A percentile compares a stretch with the other conserved stretches of the same genome.
These are phyloP conservation scores for Cornus suecica DNA, from an alignment of 148 eudicot species.

Conservation along the genomic window DNA sequence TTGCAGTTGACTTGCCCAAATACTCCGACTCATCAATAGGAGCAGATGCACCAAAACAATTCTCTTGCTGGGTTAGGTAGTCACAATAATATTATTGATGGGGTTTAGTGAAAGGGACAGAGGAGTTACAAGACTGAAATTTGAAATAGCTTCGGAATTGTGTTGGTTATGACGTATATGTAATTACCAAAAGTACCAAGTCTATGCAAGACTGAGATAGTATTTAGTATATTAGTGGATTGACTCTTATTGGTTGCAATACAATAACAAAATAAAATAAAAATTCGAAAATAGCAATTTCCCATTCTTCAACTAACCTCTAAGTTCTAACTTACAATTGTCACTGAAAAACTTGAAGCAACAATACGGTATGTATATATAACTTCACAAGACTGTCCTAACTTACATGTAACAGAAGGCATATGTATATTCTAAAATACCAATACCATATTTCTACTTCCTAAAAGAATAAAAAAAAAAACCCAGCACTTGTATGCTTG, in stretches of 20 bases:
- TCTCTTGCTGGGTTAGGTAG: not conserved
- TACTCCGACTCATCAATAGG: not conserved
- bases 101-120: no score
- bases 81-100: no score
- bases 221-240: no score
- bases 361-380: not conserved
- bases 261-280: no score
- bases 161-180: no score
- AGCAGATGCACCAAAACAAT: not conserved
- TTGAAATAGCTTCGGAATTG: no score
- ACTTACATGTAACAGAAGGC: not conserved
- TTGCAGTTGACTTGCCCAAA: not conserved
- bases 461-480: not conserved
- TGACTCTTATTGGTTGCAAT: not conserved
- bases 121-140: no score
- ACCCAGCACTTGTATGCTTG: conserved; percentile 3
- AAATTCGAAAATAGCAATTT: no score
- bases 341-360: not conserved
- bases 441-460: not conserved
- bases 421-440: conserved; percentile 1
- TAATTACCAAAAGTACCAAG: no score
- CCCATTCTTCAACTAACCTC: no score
- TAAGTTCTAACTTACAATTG: no score
- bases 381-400: not conserved
- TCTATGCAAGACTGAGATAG: not conserved